phyloP scores from a whole-genome alignment of 1,284 basidiomycete genomes.

The Fomitopsis betulina region DNA sequence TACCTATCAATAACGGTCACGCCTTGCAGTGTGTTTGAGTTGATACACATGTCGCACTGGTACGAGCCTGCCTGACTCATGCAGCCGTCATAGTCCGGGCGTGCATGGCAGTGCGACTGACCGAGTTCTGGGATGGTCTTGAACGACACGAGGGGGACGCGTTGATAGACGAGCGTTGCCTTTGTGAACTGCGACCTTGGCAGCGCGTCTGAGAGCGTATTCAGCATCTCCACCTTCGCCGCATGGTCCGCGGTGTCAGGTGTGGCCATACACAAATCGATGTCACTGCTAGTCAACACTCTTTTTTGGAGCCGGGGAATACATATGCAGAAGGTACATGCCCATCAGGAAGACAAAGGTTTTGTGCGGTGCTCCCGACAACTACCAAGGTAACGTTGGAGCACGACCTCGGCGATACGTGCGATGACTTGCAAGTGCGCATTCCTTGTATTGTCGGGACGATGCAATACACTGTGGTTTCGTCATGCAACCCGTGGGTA shows the following conservation, averaged over 20 bases:
- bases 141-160: constrained; percentile 59
- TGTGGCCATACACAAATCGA: constrained; percentile 31
- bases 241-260: constrained; percentile 15
- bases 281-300: constrained; percentile 22
- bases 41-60: constrained; percentile 66
- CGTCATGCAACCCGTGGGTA: constrained; percentile 57
- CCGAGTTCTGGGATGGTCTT: constrained; percentile 39
- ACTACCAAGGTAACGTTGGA: constrained; percentile 21
- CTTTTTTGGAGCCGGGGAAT: too few species aligned
- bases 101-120: constrained; percentile 2
- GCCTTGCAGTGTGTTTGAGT: constrained; percentile 63
- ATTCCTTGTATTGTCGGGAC: constrained; percentile 23
- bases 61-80: constrained; percentile 49
- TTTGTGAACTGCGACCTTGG: constrained; percentile 23
- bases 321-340: constrained; percentile 13
- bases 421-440: constrained; percentile 22
- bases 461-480: constrained; percentile 36
- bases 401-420: constrained; percentile 19
- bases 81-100: neutral
- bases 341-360: constrained; percentile 28
- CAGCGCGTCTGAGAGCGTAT: constrained; percentile 24
- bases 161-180: constrained; percentile 47
- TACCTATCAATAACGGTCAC: constrained; percentile 56
- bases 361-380: constrained; percentile 27
- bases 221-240: constrained; percentile 19